Percentiles rank a stretch among this genome's conserved stretches.
These are phyloP conservation scores for Arxiozyma slooffiae DNA, from an alignment of 1,139 yeast genomes.

Conservation along the genomic window DNA sequence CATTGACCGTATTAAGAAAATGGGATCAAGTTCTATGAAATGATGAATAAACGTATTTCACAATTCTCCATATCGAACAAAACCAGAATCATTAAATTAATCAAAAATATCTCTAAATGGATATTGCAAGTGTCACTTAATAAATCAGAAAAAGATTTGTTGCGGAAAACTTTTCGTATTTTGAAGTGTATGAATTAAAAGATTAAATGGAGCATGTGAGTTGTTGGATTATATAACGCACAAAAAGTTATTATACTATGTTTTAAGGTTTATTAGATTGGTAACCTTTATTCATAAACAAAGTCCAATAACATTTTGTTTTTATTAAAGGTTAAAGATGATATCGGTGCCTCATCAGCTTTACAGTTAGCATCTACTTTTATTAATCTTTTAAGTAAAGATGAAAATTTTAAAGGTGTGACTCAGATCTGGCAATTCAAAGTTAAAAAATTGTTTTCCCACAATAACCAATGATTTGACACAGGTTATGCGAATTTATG, in stretches of 20 bases:
- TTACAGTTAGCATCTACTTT: conserved; percentile 24
- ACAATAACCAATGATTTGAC: conserved; percentile 21
- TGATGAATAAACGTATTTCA: conserved; percentile 14
- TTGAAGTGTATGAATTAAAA: conserved; percentile 22
- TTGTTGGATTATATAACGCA: conserved; percentile 16
- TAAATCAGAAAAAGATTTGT: neutral
- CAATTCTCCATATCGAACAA: conserved; percentile 18
- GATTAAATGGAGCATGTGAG: conserved; percentile 23
- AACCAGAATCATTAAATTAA: conserved; percentile 10
- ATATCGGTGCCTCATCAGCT: conserved; percentile 15
- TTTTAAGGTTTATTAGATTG: conserved; percentile 12
- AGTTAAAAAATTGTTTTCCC: conserved; percentile 10
- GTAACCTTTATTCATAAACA: neutral
- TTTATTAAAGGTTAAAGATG: conserved; percentile 9
- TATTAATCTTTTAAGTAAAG: conserved; percentile 12
- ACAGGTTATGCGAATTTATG: conserved; percentile 18
- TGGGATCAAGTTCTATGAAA: conserved; percentile 10
- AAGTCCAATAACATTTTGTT: neutral
- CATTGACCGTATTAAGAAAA: conserved; percentile 12
- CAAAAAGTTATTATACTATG: conserved; percentile 10
- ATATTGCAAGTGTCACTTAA: conserved; percentile 4
- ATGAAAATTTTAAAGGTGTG: conserved; percentile 11
- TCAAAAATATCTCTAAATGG: conserved; percentile 12
- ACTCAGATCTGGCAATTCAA: conserved; percentile 24
- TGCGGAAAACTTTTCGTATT: conserved; percentile 11